Conservation (phyloP, 345 rosid genomes). For the Euphorbia lathyris region DNA sequence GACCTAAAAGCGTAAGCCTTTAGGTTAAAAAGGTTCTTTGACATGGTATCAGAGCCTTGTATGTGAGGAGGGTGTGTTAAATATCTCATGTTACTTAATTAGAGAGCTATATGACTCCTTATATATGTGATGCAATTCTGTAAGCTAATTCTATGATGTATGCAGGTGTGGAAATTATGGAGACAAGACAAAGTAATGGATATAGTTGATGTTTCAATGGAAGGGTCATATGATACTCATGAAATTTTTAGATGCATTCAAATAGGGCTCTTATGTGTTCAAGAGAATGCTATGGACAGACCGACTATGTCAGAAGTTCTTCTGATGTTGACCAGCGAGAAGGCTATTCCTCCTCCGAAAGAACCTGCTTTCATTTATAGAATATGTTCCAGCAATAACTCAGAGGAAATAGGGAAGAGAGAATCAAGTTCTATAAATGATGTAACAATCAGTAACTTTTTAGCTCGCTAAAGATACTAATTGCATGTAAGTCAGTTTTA, state of each 20-base stretch:
- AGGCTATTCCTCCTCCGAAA: neutral
- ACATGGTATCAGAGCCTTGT: too few species aligned
- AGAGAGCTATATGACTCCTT: too few species aligned
- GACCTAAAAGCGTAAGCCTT: too few species aligned
- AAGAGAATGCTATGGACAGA: neutral
- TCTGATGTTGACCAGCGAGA: neutral
- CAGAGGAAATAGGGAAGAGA: neutral
- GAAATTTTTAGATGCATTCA: constrained; percentile 13
- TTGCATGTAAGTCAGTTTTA: too few species aligned
- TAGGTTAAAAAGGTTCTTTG: too few species aligned
- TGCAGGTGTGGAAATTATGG: constrained; percentile 21
- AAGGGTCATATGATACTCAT: neutral
- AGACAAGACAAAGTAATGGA: constrained; percentile 6
- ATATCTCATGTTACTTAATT: too few species aligned
- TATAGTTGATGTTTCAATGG: constrained; percentile 1
- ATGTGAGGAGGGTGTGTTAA: too few species aligned
- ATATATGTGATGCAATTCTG: too few species aligned
- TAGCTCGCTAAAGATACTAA: neutral
- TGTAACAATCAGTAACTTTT: neutral
- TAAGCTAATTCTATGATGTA: neutral
- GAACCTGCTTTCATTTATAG: constrained; percentile 4
- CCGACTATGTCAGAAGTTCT: constrained; percentile 11
- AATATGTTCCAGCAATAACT: neutral
- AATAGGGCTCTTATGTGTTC: constrained; percentile 15
- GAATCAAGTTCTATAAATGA: neutral